These are phyloP conservation scores for Jamesozyma piceae DNA, from an alignment of 805 yeast genomes.

Conservation along the genomic window DNA sequence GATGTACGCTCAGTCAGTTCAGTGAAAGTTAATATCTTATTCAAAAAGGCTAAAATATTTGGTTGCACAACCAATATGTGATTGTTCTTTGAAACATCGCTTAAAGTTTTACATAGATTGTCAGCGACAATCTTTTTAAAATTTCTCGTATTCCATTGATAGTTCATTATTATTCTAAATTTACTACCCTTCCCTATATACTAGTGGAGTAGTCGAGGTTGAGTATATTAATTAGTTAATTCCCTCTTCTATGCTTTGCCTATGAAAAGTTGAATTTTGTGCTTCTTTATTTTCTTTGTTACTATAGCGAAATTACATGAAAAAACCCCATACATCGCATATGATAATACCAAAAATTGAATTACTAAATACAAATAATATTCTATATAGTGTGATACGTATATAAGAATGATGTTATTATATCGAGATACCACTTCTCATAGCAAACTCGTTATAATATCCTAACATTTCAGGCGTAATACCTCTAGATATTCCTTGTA, in stretches of 20 bases:
- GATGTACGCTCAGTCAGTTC: conserved; percentile 21
- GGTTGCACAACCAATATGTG: conserved; percentile 20
- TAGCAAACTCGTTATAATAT: conserved; percentile 49
- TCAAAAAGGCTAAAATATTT: conserved; percentile 14
- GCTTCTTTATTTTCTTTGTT: too few species aligned
- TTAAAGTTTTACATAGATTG: conserved; percentile 12
- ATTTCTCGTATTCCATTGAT: conserved; percentile 23
- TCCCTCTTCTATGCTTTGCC: too few species aligned
- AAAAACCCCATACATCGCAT: neutral
- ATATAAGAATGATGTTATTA: too few species aligned
- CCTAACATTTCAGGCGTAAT: conserved; percentile 79
- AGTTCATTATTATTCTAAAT: conserved; percentile 8
- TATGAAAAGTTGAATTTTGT: too few species aligned
- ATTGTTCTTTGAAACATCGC: conserved; percentile 10
- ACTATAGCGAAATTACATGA: too few species aligned
- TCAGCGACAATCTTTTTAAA: conserved; percentile 12
- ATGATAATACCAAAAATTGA: too few species aligned
- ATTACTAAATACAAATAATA: too few species aligned
- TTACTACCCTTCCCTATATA: neutral
- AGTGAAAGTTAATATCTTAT: conserved; percentile 20
- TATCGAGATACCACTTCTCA: conserved; percentile 33
- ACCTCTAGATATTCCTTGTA: conserved; percentile 59
- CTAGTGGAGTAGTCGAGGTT: too few species aligned
- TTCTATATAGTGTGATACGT: too few species aligned
- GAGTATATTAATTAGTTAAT: too few species aligned